phyloP scores from a whole-genome alignment of 1,284 basidiomycete species.

The Peniophora sp. region DNA sequence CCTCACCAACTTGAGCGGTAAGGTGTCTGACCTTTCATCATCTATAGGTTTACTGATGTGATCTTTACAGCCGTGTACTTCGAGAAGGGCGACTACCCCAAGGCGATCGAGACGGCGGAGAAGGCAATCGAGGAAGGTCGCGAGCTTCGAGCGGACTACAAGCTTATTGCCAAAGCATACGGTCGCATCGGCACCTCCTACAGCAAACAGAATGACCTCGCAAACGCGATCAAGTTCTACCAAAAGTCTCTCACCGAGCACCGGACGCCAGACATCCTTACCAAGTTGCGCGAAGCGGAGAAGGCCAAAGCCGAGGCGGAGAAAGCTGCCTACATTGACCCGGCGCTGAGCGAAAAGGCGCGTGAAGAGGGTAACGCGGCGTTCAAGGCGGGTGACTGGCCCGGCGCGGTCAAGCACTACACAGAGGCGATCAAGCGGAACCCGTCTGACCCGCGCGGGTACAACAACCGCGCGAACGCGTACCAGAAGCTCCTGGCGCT shows the following conservation, averaged over 20 bases:
- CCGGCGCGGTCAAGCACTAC: constrained; percentile 88
- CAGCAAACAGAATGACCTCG: constrained; percentile 73
- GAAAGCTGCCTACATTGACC: constrained; percentile 83
- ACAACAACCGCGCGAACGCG: constrained; percentile 96
- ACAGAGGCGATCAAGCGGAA: constrained; percentile 96
- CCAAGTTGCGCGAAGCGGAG: constrained; percentile 86
- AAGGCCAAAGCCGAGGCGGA: constrained; percentile 74
- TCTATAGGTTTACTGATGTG: not conserved
- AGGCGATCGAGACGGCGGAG: constrained; percentile 87
- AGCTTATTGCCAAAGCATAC: constrained; percentile 79
- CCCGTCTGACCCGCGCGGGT: constrained; percentile 84
- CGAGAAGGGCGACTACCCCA: constrained; percentile 88
- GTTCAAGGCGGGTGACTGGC: constrained; percentile 92
- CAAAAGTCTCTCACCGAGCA: constrained; percentile 94
- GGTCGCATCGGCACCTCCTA: constrained; percentile 89
- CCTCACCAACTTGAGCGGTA: constrained; percentile 84
- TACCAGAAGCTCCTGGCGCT: constrained; percentile 94
- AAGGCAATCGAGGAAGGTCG: constrained; percentile 95
- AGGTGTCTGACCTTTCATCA: constrained; percentile 17
- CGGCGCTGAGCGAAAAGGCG: constrained; percentile 76
- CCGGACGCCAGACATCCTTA: constrained; percentile 88
- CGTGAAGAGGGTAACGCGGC: constrained; percentile 88
- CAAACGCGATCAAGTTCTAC: constrained; percentile 82
- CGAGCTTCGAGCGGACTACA: constrained; percentile 73
- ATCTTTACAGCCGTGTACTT: constrained; percentile 75